These are phyloP conservation scores for Melocanna baccifera DNA, from an alignment of 176 grass and related monocot species.

Conservation along the genomic window DNA sequence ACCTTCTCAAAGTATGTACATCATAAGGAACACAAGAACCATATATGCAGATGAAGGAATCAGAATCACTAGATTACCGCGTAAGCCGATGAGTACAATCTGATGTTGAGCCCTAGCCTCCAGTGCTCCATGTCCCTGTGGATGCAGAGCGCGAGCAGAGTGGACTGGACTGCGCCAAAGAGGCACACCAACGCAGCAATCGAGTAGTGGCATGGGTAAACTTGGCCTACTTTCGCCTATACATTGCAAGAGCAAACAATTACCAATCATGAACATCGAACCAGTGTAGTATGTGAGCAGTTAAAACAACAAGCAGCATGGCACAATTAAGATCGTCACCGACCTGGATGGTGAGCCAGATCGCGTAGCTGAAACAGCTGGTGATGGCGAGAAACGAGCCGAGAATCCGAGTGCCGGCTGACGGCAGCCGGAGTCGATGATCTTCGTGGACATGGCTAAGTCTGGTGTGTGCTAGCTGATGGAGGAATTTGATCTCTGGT, in stretches of 20 bases:
- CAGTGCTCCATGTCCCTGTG: slow-evolving; percentile 26
- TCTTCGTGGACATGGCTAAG: not conserved
- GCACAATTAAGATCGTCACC: not conserved
- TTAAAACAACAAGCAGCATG: too few species aligned
- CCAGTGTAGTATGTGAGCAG: too few species aligned
- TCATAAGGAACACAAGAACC: not conserved
- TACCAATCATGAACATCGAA: too few species aligned
- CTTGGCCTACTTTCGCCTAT: slow-evolving; percentile 40
- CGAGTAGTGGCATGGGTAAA: slow-evolving; percentile 58
- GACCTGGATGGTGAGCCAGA: slow-evolving; percentile 57
- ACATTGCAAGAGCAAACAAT: not conserved
- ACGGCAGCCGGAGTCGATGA: not conserved
- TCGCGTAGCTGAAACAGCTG: slow-evolving; percentile 50
- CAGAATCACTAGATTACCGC: slow-evolving; percentile 16
- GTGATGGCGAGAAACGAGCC: slow-evolving; percentile 48
- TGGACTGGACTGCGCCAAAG: slow-evolving; percentile 42
- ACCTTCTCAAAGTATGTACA: not conserved
- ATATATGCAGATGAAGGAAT: not conserved
- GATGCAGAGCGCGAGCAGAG: slow-evolving; percentile 35
- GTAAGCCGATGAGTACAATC: slow-evolving; percentile 45
- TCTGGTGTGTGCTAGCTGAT: not conserved
- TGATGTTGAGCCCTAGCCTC: slow-evolving; percentile 47
- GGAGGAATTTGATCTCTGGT: slow-evolving; percentile 21
- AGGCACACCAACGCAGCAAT: slow-evolving; percentile 52
- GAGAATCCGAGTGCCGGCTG: not conserved